A percentile compares a stretch with the other conserved stretches of the same genome.
Evolutionary conservation across 225 moss, liverwort and hornwort genomes (phyloP).

Genomic region (Physcomitrium patens): DNA sequence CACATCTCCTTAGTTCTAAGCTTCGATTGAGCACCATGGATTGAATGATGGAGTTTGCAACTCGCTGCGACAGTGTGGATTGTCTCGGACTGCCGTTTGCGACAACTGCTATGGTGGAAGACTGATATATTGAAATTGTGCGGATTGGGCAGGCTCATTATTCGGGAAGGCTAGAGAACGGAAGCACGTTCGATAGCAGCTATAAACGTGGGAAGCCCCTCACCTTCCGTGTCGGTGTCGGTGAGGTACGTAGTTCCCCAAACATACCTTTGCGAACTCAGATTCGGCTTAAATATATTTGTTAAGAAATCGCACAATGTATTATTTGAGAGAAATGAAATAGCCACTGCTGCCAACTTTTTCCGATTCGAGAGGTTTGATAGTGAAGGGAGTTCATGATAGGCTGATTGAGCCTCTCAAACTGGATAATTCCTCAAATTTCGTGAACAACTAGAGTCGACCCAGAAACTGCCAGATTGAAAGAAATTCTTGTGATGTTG

Average conservation of each 20-base stretch:
- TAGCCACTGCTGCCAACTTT: no score
- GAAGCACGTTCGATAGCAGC: conserved; percentile 89
- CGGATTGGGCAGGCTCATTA: conserved; percentile 79
- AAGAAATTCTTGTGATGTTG: conserved; percentile 11
- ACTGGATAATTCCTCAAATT: not conserved
- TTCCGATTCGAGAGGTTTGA: no score
- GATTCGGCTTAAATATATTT: not conserved
- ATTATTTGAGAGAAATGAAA: not conserved
- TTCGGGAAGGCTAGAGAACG: conserved; percentile 83
- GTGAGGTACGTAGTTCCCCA: conserved; percentile 59
- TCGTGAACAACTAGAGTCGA: not conserved
- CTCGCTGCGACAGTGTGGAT: not conserved
- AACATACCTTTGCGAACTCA: not conserved
- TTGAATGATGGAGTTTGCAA: not conserved
- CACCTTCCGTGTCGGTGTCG: conserved; percentile 88
- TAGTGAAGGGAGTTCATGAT: no score
- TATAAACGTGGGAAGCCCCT: conserved; percentile 88
- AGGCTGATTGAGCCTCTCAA: not conserved
- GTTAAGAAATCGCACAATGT: not conserved
- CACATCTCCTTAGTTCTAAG: not conserved
- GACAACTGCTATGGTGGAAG: not conserved
- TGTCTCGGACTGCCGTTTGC: not conserved
- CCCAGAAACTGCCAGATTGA: conserved; percentile 2
- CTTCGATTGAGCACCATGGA: not conserved
- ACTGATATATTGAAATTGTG: not conserved